These are phyloP conservation scores for Stachybotrys echinatus DNA, from an alignment of 2,329 filamentous ascomycete species.

Conservation along the genomic window DNA sequence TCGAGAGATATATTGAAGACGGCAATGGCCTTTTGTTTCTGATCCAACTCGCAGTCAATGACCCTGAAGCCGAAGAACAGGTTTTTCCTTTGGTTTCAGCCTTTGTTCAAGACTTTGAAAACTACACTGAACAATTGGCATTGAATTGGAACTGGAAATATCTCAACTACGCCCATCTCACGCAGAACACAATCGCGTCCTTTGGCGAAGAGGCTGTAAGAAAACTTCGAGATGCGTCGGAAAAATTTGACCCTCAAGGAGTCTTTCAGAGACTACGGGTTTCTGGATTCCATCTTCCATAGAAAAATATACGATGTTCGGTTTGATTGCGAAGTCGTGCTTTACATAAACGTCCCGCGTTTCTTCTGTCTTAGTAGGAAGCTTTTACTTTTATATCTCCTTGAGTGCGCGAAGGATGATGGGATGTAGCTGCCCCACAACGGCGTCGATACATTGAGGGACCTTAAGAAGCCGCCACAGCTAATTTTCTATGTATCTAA, in stretches of 20 bases:
- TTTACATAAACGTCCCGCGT: no score
- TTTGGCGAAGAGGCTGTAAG: conserved; percentile 32
- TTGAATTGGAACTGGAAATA: conserved; percentile 27
- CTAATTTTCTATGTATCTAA: no score
- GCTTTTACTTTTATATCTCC: no score
- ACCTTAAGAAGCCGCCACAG: no score
- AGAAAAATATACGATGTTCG: no score
- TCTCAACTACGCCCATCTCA: conserved; percentile 37
- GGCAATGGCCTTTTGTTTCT: conserved; percentile 26
- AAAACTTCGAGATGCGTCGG: conserved; percentile 21
- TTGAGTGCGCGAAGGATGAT: no score
- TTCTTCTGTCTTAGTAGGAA: no score
- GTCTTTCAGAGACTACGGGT: conserved; percentile 29
- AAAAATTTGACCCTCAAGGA: conserved; percentile 30
- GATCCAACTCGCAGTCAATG: conserved; percentile 20
- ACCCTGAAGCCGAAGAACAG: conserved; percentile 24
- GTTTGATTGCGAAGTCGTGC: no score
- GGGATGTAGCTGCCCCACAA: no score
- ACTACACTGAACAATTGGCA: conserved; percentile 15
- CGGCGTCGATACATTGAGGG: no score
- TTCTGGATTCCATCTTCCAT: conserved; percentile 28
- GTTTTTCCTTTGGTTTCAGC: conserved; percentile 28
- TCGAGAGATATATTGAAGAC: conserved; percentile 20
- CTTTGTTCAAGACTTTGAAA: conserved; percentile 24
- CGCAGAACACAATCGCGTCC: conserved; percentile 29